Evolutionary conservation across 192 early-diverging fungal genomes (phyloP).

Genomic region (Coemansia umbellata): DNA sequence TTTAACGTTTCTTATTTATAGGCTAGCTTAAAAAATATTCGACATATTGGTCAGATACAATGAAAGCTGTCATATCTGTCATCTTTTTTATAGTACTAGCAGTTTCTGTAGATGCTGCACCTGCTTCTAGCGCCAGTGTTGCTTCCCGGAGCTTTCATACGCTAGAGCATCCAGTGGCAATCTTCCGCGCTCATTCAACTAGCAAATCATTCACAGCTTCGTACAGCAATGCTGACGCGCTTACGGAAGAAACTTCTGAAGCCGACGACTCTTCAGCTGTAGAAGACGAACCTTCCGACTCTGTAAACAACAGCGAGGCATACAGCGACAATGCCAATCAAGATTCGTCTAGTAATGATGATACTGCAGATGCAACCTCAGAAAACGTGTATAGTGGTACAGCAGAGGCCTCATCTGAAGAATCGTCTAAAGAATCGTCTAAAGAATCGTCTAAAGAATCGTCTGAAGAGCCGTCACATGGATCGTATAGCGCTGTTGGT

Average conservation of each 20-base stretch:
- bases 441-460: neutral
- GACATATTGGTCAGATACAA: no score
- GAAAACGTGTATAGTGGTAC: no score
- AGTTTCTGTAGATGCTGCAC: neutral
- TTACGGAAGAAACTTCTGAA: neutral
- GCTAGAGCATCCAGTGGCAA: neutral
- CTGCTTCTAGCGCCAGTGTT: neutral
- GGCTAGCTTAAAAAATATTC: no score
- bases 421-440: neutral
- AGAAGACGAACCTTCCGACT: neutral
- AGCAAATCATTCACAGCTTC: neutral
- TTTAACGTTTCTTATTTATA: no score
- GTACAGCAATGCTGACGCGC: neutral
- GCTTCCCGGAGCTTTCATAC: neutral
- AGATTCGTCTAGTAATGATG: neutral
- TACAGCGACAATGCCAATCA: neutral
- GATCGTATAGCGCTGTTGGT: neutral
- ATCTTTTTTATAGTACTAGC: neutral
- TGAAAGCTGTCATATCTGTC: conserved; percentile 1
- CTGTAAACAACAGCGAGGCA: neutral
- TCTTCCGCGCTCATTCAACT: neutral
- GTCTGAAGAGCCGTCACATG: neutral
- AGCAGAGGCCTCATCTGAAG: neutral
- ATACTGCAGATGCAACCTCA: neutral
- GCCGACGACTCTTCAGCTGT: neutral